Evolutionary conservation across 2,329 filamentous ascomycete species (phyloP), one percentile per base, ranked within the genome.

Genomic region (Monilinia vaccinii-corymbosi): DNA sequence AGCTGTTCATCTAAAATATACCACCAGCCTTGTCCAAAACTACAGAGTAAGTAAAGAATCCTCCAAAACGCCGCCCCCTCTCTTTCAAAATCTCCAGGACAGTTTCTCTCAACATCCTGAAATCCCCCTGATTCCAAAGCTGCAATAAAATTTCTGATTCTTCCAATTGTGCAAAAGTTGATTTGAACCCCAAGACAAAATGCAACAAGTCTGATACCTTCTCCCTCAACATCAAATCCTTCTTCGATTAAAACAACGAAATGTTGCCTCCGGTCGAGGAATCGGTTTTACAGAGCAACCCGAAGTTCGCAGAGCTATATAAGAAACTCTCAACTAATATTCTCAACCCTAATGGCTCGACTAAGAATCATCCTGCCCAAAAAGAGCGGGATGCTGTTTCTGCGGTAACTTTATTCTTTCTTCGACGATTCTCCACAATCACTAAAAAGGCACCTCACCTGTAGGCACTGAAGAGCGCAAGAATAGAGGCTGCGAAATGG

Each of bases 231-330:
- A 11, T 14, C 31, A 44, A 8, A 32, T 32, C n/a, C 25, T 13
- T 4, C n/a, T 44, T 18, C 32, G 36, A n/a, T 46, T n/a, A 16
- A 31, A 23, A 58, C 18, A 10, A 23, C 52, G 64, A 48, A 46
- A 85, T 85, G 81, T 71, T 86, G 2, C 83, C 83, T 0, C 82
- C 81, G 0, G 71, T 86, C 10, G 82, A 86, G 23, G 75, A 79
- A 10, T 65, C 76, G 0, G 73, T 86, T 21, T 70, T 87, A 1
- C 71, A 77, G 56, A 76, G 75, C 61, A 86, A 86, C 63, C 83
- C 83, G 0, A 77, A 81, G 25, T 87, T 86, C 66, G 79, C 80
- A n/a, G 74, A 75, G 38, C 75, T 87, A 6, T 82, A 86, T 71
- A 75, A 73, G 18, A 80, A 76, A 14, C 74, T 87, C 49, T 81